Evolutionary conservation across 2,329 filamentous ascomycete species (phyloP).

Genomic region (Colletotrichum ledebouriae): DNA sequence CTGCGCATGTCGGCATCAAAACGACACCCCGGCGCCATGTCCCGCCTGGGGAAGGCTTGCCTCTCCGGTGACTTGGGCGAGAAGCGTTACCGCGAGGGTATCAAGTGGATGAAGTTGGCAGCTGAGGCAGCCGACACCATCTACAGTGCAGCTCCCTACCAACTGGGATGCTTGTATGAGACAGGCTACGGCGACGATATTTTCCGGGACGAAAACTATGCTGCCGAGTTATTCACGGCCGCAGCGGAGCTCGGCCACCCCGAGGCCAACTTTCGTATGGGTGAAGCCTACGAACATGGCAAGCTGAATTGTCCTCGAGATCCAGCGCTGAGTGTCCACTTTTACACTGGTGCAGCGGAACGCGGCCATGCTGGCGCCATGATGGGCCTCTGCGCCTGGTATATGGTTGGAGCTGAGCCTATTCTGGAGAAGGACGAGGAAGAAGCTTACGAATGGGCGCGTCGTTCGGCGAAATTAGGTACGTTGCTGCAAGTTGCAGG

Average conservation of each 20-base stretch:
- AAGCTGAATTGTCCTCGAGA: conserved; percentile 88
- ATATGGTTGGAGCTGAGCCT: conserved; percentile 93
- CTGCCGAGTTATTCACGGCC: conserved; percentile 93
- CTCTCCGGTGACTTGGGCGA: conserved; percentile 89
- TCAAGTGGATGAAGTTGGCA: conserved; percentile 97
- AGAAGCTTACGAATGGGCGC: conserved; percentile 97
- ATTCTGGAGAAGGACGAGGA: conserved; percentile 94
- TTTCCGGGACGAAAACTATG: conserved; percentile 90
- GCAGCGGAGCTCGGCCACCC: conserved; percentile 92
- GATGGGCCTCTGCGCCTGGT: conserved; percentile 99
- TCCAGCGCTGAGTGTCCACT: conserved; percentile 94
- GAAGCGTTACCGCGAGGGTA: conserved; percentile 87
- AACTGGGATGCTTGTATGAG: conserved; percentile 89
- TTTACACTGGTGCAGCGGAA: conserved; percentile 94
- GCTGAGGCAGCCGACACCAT: conserved; percentile 90
- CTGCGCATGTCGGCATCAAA: conserved; percentile 92
- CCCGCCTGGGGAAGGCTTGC: conserved; percentile 90
- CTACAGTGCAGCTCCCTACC: conserved; percentile 93
- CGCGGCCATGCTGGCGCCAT: conserved; percentile 87
- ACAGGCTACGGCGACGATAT: conserved; percentile 94
- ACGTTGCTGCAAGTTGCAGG: conserved; percentile 53
- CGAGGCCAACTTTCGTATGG: conserved; percentile 88
- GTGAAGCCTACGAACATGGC: conserved; percentile 97
- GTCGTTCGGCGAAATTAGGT: conserved; percentile 88
- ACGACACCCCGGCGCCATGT: conserved; percentile 95